These are phyloP conservation scores for Digitaria exilis DNA, from an alignment of 202 grass and related monocot species.

Conservation along the genomic window DNA sequence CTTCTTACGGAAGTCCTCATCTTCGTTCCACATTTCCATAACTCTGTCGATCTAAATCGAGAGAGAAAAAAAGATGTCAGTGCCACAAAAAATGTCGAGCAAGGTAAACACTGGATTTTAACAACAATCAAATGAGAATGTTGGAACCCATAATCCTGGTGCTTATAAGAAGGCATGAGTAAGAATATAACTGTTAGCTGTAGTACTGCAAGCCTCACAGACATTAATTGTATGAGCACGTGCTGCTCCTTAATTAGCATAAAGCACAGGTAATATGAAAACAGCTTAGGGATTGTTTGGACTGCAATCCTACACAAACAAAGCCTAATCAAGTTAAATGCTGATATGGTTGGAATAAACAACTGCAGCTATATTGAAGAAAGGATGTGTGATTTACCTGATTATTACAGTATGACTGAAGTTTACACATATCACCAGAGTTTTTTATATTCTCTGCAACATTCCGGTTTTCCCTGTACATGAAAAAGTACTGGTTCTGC, in stretches of 20 bases:
- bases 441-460: not conserved
- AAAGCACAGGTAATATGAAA: conserved; percentile 23
- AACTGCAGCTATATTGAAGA: not conserved
- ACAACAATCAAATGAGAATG: conserved; percentile 9
- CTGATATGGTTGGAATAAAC: not conserved
- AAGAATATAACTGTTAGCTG: not conserved
- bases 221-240: not conserved
- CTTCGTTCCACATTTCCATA: conserved; percentile 51
- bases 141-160: not conserved
- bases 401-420: conserved; percentile 31
- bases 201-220: not conserved
- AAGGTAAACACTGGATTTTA: not conserved
- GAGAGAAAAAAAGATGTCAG: not conserved
- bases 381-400: conserved; percentile 32
- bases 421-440: conserved; percentile 16
- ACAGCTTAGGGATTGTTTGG: not conserved
- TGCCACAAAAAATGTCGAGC: conserved; percentile 1
- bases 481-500: conserved; percentile 50
- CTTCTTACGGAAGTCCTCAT: conserved; percentile 53
- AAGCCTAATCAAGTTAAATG: conserved; percentile 1
- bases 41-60: conserved; percentile 38
- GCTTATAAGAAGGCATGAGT: not conserved
- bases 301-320: no score
- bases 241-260: conserved; percentile 18
- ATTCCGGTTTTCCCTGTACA: conserved; percentile 32